These are phyloP conservation scores for Allomyces javanicus DNA, from an alignment of 192 early-diverging fungal genomes.

Conservation along the genomic window DNA sequence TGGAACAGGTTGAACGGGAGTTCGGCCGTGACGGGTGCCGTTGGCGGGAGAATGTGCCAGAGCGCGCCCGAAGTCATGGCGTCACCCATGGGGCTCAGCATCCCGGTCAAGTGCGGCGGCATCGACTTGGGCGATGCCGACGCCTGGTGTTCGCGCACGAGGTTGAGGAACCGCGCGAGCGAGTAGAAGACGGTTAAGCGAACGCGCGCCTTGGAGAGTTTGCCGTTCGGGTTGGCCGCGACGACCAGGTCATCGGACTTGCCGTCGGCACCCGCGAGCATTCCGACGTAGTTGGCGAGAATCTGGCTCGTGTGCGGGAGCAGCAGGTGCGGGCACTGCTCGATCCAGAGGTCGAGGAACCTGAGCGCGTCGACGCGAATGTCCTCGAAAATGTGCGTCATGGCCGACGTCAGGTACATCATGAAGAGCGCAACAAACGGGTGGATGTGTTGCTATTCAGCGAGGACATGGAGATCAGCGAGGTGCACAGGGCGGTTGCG, in stretches of 20 bases:
- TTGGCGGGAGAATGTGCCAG: too few species aligned
- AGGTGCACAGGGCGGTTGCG: too few species aligned
- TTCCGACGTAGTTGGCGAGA: neutral
- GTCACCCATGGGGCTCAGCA: too few species aligned
- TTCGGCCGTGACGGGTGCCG: neutral
- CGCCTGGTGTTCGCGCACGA: neutral
- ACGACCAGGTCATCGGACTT: too few species aligned
- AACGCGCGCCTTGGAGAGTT: neutral
- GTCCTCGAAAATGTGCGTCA: slow-evolving; percentile 77
- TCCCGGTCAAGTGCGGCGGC: neutral
- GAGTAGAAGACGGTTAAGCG: neutral
- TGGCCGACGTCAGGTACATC: slow-evolving; percentile 63
- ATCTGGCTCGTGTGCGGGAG: neutral
- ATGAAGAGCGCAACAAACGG: slow-evolving; percentile 62
- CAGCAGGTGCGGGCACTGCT: slow-evolving; percentile 1
- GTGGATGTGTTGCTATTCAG: slow-evolving; percentile 30
- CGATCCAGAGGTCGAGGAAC: slow-evolving; percentile 54
- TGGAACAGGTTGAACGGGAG: neutral
- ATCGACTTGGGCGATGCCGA: neutral
- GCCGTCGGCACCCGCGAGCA: neutral
- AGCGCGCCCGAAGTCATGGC: too few species aligned
- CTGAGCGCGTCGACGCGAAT: slow-evolving; percentile 59
- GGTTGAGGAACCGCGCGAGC: neutral
- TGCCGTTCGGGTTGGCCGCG: neutral
- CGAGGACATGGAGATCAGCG: too few species aligned